Base-by-base conservation (phyloP, 805 yeast species). In the Sungouiozyma ichnusensis region DNA sequence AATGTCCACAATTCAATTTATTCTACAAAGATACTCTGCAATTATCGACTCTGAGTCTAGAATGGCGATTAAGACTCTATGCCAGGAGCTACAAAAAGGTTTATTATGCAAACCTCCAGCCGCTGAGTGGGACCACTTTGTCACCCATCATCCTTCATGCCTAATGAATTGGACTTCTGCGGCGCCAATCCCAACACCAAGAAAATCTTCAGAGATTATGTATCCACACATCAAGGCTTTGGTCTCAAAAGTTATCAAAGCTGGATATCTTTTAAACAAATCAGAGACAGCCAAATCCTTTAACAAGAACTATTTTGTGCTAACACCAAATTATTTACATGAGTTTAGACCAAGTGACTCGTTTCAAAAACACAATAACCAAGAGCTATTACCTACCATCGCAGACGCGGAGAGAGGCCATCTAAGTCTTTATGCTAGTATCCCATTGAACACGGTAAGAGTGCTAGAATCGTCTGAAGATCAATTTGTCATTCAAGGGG, bases 111-210 rank as follows among this genome's bases (percentile, higher is more conserved):
- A 77, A 49, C 78, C 76, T 37, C 68, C 76, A 15, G 70, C 68
- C 33, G 64, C 72, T 46, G 87, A 80, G 58, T 80, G 86, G 86
- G 82, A 79, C 52, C 72, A 73, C 36, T 79, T 79, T 47, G 75
- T 80, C 41, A 64, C 65, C 39, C 57, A 61, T 37, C 65, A 66
- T 16, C 65, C 62, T 24, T 64, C 66, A 41, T 64, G 73, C 35
- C 41, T 72, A 27, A 46, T 62, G 33, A 51, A 56, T 35, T 58
- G 64, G 59, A 63, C 63, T 42, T 54, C 71, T 2, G 54, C 51
- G 18, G 60, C 58, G 20, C 58, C 63, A 3, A 48, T 63, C 13
- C 72, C 71, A 34, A 60, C 58, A 33, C 59, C 66, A 16, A 55
- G 76, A 43, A 71, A 68, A 45, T 60, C 74, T 35, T 60, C 74